phyloP scores from a whole-genome alignment of 2,329 filamentous ascomycete species.

The Fusarium keratoplasticum region DNA sequence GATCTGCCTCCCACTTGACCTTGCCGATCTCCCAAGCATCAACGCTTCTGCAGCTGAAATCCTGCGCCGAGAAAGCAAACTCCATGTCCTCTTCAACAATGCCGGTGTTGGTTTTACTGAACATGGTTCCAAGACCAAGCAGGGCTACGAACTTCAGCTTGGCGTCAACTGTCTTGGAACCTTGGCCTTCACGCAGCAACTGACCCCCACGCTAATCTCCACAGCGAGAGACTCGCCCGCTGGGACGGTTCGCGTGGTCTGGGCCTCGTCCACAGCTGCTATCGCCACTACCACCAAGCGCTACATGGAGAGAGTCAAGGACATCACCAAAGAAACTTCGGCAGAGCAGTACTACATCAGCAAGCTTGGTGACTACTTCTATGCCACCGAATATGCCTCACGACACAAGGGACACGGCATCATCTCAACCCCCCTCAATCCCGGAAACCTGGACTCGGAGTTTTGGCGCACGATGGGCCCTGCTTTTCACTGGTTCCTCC shows the following conservation, averaged over 20 bases:
- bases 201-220: constrained; percentile 49
- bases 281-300: constrained; percentile 17
- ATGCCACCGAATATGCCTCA: constrained; percentile 47
- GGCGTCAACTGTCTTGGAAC: constrained; percentile 56
- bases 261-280: constrained; percentile 46
- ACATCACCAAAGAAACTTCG: constrained; percentile 4
- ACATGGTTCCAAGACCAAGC: constrained; percentile 50
- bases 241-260: constrained; percentile 47
- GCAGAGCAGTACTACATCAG: constrained; percentile 45
- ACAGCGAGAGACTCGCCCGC: constrained; percentile 47
- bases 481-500: constrained; percentile 26
- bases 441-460: constrained; percentile 54
- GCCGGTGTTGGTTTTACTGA: constrained; percentile 56
- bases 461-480: constrained; percentile 47
- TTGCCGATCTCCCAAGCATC: constrained; percentile 49
- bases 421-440: constrained; percentile 51
- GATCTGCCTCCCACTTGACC: constrained; percentile 57
- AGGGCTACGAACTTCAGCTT: constrained; percentile 56
- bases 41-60: constrained; percentile 42
- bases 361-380: constrained; percentile 49
- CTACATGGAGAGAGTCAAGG: constrained; percentile 41
- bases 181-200: constrained; percentile 53
- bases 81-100: constrained; percentile 57
- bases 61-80: constrained; percentile 32
- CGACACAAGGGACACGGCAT: constrained; percentile 46